Evolutionary conservation across 192 early-diverging fungal species (phyloP), one percentile per base, ranked within the genome.

Genomic region (Coemansia umbellata): DNA sequence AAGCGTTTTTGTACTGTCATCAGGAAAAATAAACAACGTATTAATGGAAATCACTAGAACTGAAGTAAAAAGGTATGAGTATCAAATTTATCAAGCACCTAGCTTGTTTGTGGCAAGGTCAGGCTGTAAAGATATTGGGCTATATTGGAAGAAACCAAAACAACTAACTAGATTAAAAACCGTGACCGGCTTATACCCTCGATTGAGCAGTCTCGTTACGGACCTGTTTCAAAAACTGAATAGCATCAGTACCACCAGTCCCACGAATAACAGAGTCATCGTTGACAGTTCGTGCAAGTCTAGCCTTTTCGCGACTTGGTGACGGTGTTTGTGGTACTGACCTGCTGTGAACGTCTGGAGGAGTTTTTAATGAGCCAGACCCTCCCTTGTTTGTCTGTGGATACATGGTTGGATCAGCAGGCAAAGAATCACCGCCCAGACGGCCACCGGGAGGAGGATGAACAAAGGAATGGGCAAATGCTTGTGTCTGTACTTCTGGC

Each of bases 151-250:
- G n/a, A n/a, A n/a, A n/a, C n/a, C n/a, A n/a, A n/a, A n/a, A n/a
- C n/a, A n/a, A n/a, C n/a, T n/a, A n/a, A n/a, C n/a, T n/a, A n/a
- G n/a, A 15, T 19, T n/a, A n/a, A n/a, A n/a, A n/a, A n/a, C n/a
- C n/a, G n/a, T n/a, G 28, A 2, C n/a, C n/a, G n/a, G n/a, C n/a
- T 51, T 35, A 60, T 15, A 74, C 57, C 30, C 30, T 55, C 35
- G 84, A 81, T 37, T 85, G 81, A 0, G 56, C 62, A 0, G 93
- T 95, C 57, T 95, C 93, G 48, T 92, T 83, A 13, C 90, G 77
- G 9, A 83, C 85, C 63, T 95, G 93, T 63, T 91, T 91, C 59
- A 98, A 72, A 76, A 98, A 98, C 28, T 92, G 89, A 27, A 96
- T 91, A 13, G 95, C 73, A 58, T 96, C 87, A 0, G 90, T 92